Base-by-base conservation (phyloP, 768 basidiomycete genomes). In the Naematelia encephala region DNA sequence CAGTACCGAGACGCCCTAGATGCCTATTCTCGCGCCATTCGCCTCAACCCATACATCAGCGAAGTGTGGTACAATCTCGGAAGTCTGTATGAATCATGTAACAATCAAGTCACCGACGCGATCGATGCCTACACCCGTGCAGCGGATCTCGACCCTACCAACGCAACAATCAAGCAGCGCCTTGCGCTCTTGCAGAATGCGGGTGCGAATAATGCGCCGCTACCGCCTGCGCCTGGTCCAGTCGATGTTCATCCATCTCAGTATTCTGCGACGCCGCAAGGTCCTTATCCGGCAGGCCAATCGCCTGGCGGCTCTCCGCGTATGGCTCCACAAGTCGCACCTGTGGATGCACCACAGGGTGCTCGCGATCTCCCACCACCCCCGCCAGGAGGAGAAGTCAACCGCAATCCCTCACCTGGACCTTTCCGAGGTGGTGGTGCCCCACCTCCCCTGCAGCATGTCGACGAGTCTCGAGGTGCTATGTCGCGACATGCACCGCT, bases 1-100 rank as follows among this genome's bases (percentile, higher is more conserved):
- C 96, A 99, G 75, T 99, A 90, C 81, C 91, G 93, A 53, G 96
- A 99, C 72, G 94, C 94, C 1, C 86, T 99, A 34, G 96, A 99
- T 72, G 96, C 96, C 10, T 99, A 99, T 78, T 98, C 96, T 26
- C 89, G 94, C 14, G 96, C 96, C 11, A 98, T 99, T 69, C 87
- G 94, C 62, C 93, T 99, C 79, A 97, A 98, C 75, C 96, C 96
- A 0, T 98, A 94, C 81, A 97, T 99, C 69, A 84, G 85, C 50
- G 87, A 85, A 67, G 90, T 93, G 5, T 93, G 91, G 91, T 98
- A 94, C 77, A 93, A 98, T 79, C 85, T 99, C 39, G 96, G 96
- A 43, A 89, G 87, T 62, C 82, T 99, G 0, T 99, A 99, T 75
- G 96, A 99, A 79, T 89, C 88, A 65, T 99, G 94, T 82, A 98